These are phyloP conservation scores for Lanzia echinophila DNA, from an alignment of 2,329 filamentous ascomycete species.

Conservation along the genomic window DNA sequence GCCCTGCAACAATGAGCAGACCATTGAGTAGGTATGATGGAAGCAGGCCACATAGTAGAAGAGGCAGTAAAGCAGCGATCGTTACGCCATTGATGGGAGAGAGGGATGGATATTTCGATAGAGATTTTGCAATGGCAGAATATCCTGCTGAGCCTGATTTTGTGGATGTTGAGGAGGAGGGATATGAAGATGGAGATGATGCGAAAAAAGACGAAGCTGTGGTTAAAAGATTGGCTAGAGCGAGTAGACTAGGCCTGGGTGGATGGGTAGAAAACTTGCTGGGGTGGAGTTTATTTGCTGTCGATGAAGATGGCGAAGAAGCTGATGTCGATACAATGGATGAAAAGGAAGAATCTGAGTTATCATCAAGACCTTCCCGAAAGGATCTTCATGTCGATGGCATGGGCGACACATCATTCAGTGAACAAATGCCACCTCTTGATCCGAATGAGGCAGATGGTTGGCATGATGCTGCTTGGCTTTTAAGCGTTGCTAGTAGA, in stretches of 20 bases:
- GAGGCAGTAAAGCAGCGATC: constrained; percentile 17
- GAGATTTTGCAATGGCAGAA: constrained; percentile 28
- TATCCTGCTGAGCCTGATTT: constrained; percentile 52
- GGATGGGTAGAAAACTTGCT: constrained; percentile 54
- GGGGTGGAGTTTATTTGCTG: constrained; percentile 56
- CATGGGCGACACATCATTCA: constrained; percentile 29
- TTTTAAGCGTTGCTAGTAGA: constrained; percentile 52
- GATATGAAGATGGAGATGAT: constrained; percentile 46
- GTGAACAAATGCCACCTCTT: constrained; percentile 42
- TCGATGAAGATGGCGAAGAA: constrained; percentile 53
- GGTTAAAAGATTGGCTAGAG: constrained; percentile 49
- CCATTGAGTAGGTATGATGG: constrained; percentile 41
- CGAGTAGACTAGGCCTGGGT: constrained; percentile 44
- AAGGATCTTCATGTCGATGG: constrained; percentile 15
- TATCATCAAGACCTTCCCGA: constrained; percentile 21
- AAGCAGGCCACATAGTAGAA: constrained; percentile 35
- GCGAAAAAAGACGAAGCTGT: constrained; percentile 51
- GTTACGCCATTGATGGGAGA: constrained; percentile 39
- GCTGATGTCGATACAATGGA: constrained; percentile 36
- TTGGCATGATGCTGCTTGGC: constrained; percentile 63
- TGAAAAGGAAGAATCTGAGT: constrained; percentile 30
- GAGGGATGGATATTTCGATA: constrained; percentile 40
- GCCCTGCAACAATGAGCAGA: constrained; percentile 39
- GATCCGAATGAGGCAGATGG: constrained; percentile 49
- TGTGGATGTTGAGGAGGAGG: constrained; percentile 54